phyloP scores from a whole-genome alignment of 2,329 filamentous ascomycete species.

The Pseudogymnoascus verrucosus region DNA sequence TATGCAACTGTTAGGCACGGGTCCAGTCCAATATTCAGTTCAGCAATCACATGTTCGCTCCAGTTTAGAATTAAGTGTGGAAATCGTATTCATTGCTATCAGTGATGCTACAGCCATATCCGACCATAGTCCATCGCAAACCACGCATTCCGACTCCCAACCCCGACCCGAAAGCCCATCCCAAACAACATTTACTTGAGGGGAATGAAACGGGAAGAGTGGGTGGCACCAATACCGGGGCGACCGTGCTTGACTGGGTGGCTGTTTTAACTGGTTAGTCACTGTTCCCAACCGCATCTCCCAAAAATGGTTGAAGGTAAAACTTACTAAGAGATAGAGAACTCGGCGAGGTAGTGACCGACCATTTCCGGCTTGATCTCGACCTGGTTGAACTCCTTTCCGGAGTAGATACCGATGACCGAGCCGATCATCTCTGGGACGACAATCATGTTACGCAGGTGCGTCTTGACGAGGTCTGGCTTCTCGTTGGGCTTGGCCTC shows the following conservation, averaged over 20 bases:
- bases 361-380: constrained; percentile 99
- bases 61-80: background rate
- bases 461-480: constrained; percentile 98
- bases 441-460: constrained; percentile 99
- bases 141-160: constrained; percentile 6
- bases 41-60: background rate
- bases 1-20: background rate
- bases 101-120: constrained; percentile 9
- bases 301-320: background rate
- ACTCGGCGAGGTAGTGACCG: constrained; percentile 98
- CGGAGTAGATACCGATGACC: constrained; percentile 98
- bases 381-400: constrained; percentile 99
- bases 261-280: constrained; percentile 54
- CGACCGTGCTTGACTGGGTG: constrained; percentile 99
- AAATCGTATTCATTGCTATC: constrained; percentile 8
- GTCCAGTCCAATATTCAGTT: background rate
- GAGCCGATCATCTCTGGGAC: constrained; percentile 99
- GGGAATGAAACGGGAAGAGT: constrained; percentile 99
- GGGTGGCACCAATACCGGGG: constrained; percentile 99
- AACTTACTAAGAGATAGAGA: constrained; percentile 97
- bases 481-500: constrained; percentile 99
- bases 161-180: background rate
- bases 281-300: background rate
- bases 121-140: constrained; percentile 8
- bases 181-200: constrained; percentile 67